Evolutionary conservation across 306 rosid species (phyloP), one percentile per base, ranked within the genome.

Genomic region (Clitoria ternatea): DNA sequence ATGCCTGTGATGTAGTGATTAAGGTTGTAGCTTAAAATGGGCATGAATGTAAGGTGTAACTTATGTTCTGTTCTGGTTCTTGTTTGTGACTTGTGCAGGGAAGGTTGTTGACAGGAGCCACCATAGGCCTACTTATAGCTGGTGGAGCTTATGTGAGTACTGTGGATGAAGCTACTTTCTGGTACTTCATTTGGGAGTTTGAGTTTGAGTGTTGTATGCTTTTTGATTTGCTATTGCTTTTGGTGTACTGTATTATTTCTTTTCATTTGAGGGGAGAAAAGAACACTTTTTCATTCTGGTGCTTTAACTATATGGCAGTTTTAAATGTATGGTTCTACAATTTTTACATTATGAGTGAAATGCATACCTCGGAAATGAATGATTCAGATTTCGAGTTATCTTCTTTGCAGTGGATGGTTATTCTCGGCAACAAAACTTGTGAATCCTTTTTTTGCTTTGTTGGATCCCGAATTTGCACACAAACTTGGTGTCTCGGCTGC

Each of bases 71-170:
- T n/a, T 56, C 1, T 57, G 45, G 6, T 18, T 5, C 5, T 61
- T 30, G 47, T 48, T 61, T 73, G 19, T 48, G 4, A 35, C 0
- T 77, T 83, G 71, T 79, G 79, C 73, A 87, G 96, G 97, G 97
- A 79, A 86, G 90, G 80, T 68, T 90, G 67, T 80, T 83, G 30
- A 94, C 97, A 4, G 98, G 95, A 66, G 90, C 92, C 55, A 78
- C 97, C 66, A 69, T 94, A 57, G 97, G 98, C 69, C 80, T 89
- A 63, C 71, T 80, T 78, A 90, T 94, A 77, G 90, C 96, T 26
- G 91, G 96, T 54, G 98, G 97, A 82, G 97, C 98, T 87, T 94
- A 94, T 80, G 95, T 82, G 85, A 87, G 97, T 82, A 94, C 98
- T 15, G 97, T 89, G 82, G 98, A 94, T 84, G 98, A 94, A 83